phyloP scores from a whole-genome alignment of 495 filamentous ascomycete species.

The Aspergillus coremiiformis region DNA sequence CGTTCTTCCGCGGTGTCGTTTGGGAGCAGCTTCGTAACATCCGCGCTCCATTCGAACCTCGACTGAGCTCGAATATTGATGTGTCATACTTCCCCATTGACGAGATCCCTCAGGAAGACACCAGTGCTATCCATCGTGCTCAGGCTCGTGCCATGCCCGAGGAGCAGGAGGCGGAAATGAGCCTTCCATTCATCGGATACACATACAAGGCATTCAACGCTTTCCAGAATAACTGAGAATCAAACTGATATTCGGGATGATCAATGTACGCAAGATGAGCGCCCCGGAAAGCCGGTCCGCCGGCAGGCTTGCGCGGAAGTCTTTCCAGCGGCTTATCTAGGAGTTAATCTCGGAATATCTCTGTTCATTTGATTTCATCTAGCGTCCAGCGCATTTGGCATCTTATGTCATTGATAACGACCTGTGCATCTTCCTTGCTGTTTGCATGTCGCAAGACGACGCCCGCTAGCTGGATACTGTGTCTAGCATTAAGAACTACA shows the following conservation, averaged over 20 bases:
- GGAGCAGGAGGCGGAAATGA: constrained; percentile 73
- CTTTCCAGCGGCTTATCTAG: constrained; percentile 21
- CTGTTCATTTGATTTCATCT: constrained; percentile 23
- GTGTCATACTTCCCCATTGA: constrained; percentile 99
- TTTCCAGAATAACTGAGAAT: constrained; percentile 41
- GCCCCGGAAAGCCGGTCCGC: constrained; percentile 22
- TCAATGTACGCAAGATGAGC: constrained; percentile 10
- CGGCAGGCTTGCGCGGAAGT: constrained; percentile 34
- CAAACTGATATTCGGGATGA: constrained; percentile 7
- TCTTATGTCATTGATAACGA: constrained; percentile 33
- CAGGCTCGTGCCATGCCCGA: constrained; percentile 56
- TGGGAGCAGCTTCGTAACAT: constrained; percentile 88
- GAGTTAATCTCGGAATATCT: constrained; percentile 15
- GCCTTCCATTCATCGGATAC: constrained; percentile 93
- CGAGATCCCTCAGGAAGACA: constrained; percentile 92
- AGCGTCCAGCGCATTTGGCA: constrained; percentile 38
- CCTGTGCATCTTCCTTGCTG: constrained; percentile 26
- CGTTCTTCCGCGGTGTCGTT: constrained; percentile 93
- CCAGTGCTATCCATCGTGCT: constrained; percentile 58
- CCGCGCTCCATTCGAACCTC: constrained; percentile 91
- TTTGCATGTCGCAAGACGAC: constrained; percentile 23
- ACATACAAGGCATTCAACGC: constrained; percentile 98
- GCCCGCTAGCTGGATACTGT: constrained; percentile 13
- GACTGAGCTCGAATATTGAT: constrained; percentile 83
- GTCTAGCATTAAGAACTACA: constrained; percentile 13